Conservation (phyloP, 768 basidiomycete genomes). For the Mycena rebaudengoi region DNA sequence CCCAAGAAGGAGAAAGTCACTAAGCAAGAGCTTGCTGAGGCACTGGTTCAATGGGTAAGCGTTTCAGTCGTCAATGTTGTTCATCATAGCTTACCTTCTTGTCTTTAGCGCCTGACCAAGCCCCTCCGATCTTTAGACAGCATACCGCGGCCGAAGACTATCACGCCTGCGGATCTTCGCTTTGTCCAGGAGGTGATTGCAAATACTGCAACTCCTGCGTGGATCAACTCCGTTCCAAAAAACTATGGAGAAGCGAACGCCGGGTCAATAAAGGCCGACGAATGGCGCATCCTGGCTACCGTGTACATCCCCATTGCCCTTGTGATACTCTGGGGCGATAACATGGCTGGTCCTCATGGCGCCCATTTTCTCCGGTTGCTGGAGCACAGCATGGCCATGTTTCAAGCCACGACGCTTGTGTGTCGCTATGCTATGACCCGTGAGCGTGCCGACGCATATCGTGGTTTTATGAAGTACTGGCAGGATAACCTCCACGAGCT, state of each 20-base stretch:
- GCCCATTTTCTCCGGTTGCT: slow-evolving; percentile 20
- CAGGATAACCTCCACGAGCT: slow-evolving; percentile 29
- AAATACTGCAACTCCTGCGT: slow-evolving; percentile 29
- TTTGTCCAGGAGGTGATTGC: slow-evolving; percentile 33
- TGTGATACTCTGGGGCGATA: slow-evolving; percentile 35
- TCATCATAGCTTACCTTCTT: background rate
- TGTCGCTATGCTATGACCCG: slow-evolving; percentile 23
- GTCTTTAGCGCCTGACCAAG: background rate
- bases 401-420: slow-evolving; percentile 34
- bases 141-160: slow-evolving; percentile 15
- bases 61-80: background rate
- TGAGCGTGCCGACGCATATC: slow-evolving; percentile 14
- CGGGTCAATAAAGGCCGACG: slow-evolving; percentile 45
- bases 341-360: background rate
- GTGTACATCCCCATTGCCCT: slow-evolving; percentile 44
- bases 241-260: slow-evolving; percentile 36
- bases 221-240: slow-evolving; percentile 36
- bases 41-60: background rate
- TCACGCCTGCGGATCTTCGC: background rate
- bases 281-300: slow-evolving; percentile 40
- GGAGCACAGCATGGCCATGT: slow-evolving; percentile 37
- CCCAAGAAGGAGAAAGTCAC: background rate
- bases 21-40: background rate
- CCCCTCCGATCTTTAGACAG: slow-evolving; percentile 16
- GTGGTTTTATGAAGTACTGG: slow-evolving; percentile 25